Evolutionary conservation across 306 rosid genomes (phyloP), one percentile per base, ranked within the genome.

Genomic region (Ormosia semicastrata): DNA sequence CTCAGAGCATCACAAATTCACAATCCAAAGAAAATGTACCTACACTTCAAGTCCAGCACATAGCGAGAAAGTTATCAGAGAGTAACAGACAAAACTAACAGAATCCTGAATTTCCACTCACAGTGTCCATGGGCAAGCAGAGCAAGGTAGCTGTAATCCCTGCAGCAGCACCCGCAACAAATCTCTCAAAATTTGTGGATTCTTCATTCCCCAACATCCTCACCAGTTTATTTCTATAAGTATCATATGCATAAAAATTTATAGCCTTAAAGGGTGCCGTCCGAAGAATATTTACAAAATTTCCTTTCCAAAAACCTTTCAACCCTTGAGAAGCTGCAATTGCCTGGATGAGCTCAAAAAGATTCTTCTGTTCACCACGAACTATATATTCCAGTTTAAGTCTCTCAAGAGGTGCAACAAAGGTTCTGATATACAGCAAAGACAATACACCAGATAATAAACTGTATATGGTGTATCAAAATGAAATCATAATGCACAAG

Each of bases 51-150:
- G 58, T 11, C 17, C 24, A 69, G 58, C 66, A 71, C 47, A 73
- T 0, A 77, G 71, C 53, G 73, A 66, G 71, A 77, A 77, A 78
- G 50, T 52, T 30, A 62, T 76, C 11, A 80, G 33, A 40, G 33
- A 75, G 18, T 49, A 73, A 65, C 70, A 66, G 11, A 56, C 11
- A 63, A 18, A 73, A 33, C 43, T 44, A 82, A 79, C 29, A 24
- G n/a, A 63, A 50, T 57, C 50, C 18, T 46, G 53, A 40, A 78
- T 77, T 17, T 67, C 49, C 39, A 87, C 90, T 87, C 76, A 95
- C 99, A 0, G 98, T 95, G 86, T 95, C 98, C 88, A 95, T 94
- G 54, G 99, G 99, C 76, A 95, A 87, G 89, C 99, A 95, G 76
- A 93, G 93, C 76, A 91, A 81, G 39, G 96, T 85, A 15, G 99